These are phyloP conservation scores for Exophiala lecanii-corni DNA, from an alignment of 2,329 filamentous ascomycete species.

Conservation along the genomic window DNA sequence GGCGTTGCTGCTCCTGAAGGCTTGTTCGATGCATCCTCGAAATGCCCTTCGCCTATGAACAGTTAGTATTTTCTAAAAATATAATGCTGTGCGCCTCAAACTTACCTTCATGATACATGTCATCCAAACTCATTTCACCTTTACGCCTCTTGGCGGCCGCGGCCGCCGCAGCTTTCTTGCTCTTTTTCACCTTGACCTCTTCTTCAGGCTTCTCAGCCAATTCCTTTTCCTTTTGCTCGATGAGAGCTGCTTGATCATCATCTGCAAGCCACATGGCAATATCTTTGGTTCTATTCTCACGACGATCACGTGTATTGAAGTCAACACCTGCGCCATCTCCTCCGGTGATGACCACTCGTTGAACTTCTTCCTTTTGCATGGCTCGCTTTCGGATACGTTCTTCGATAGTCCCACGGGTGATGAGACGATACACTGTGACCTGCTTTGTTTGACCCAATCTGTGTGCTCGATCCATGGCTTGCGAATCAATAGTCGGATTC, in stretches of 20 bases:
- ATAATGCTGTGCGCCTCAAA: too few relatives aligned
- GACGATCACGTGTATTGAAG: slow-evolving; percentile 83
- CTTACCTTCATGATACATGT: slow-evolving; percentile 99
- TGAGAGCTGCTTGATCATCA: slow-evolving; percentile 89
- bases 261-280: slow-evolving; percentile 99
- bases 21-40: slow-evolving; percentile 80
- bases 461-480: slow-evolving; percentile 98
- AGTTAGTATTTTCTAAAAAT: too few relatives aligned
- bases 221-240: slow-evolving; percentile 89
- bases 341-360: slow-evolving; percentile 92
- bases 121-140: slow-evolving; percentile 68
- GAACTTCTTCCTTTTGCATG: slow-evolving; percentile 96
- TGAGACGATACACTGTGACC: slow-evolving; percentile 95
- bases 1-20: slow-evolving; percentile 83
- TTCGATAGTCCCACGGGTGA: slow-evolving; percentile 94
- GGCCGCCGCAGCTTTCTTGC: slow-evolving; percentile 54
- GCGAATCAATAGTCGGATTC: slow-evolving; percentile 98
- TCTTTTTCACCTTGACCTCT: slow-evolving; percentile 46
- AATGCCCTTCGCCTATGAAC: slow-evolving; percentile 83
- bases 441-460: slow-evolving; percentile 92
- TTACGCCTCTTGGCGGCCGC: slow-evolving; percentile 50
- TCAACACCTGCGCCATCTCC: slow-evolving; percentile 79
- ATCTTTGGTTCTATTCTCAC: slow-evolving; percentile 93
- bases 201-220: slow-evolving; percentile 65
- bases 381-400: slow-evolving; percentile 96